Evolutionary conservation across 768 basidiomycete genomes (phyloP).

Genomic region (Phaeotremella fagi): DNA sequence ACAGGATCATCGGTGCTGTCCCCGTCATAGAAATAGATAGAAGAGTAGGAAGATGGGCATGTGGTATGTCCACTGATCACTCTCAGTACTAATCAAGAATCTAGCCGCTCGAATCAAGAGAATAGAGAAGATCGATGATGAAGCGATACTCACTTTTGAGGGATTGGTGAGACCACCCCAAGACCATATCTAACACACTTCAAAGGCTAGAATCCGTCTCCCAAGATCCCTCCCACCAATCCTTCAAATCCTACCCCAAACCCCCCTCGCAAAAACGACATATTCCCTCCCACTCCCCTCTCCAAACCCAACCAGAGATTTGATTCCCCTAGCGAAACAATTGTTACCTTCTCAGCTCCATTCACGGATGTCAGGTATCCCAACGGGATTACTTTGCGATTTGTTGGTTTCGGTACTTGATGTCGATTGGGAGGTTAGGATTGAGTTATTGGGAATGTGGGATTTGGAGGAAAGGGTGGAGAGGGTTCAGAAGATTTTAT

Average conservation of each 20-base stretch:
- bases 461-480: slow-evolving; percentile 25
- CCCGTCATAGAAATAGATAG: slow-evolving; percentile 39
- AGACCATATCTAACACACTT: neutral
- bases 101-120: slow-evolving; percentile 32
- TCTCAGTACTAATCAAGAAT: neutral
- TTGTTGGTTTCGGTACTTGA: slow-evolving; percentile 29
- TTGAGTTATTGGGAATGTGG: slow-evolving; percentile 30
- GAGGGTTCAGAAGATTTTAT: slow-evolving; percentile 25
- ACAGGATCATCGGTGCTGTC: slow-evolving; percentile 41
- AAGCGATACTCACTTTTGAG: slow-evolving; percentile 24
- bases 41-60: slow-evolving; percentile 38
- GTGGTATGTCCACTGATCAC: slow-evolving; percentile 18
- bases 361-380: slow-evolving; percentile 15
- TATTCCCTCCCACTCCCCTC: slow-evolving; percentile 56
- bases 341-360: slow-evolving; percentile 27
- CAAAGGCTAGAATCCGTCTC: slow-evolving; percentile 29
- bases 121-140: slow-evolving; percentile 17
- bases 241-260: slow-evolving; percentile 27
- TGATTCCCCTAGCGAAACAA: slow-evolving; percentile 9
- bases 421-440: slow-evolving; percentile 32
- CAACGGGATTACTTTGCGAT: slow-evolving; percentile 35
- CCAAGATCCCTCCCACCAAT: slow-evolving; percentile 39
- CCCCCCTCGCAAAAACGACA: slow-evolving; percentile 64
- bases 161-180: slow-evolving; percentile 19
- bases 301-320: slow-evolving; percentile 17